A percentile compares a stretch with the other conserved stretches of the same genome.
phyloP scores from a whole-genome alignment of 148 eudicot species.

The Vaccinium darrowii region DNA sequence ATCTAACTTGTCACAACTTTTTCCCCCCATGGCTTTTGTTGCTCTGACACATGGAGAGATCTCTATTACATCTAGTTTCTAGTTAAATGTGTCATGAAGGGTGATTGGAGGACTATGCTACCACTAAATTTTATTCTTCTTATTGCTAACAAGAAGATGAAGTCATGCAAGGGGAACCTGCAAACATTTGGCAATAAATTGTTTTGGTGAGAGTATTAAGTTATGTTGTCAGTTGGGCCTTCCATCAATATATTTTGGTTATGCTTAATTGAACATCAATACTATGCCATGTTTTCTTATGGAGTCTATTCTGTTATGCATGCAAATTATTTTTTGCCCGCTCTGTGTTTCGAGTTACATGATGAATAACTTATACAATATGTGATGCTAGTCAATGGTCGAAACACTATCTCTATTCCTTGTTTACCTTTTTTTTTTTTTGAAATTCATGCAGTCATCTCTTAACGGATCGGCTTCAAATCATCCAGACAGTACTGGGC shows the following conservation, averaged over 20 bases:
- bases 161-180: neutral
- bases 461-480: constrained; percentile 57
- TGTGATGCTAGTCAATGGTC: neutral
- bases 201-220: neutral
- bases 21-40: neutral
- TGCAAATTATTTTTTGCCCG: neutral
- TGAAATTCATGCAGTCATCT: constrained; percentile 42
- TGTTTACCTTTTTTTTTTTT: neutral
- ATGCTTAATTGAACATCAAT: neutral
- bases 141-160: constrained; percentile 5
- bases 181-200: neutral
- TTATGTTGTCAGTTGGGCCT: neutral
- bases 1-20: neutral
- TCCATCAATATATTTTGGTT: neutral
- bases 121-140: neutral
- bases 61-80: neutral
- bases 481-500: constrained; percentile 53
- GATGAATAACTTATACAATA: neutral
- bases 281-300: neutral
- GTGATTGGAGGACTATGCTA: no score
- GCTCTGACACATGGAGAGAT: neutral
- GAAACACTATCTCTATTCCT: neutral
- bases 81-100: neutral
- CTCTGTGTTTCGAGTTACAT: neutral
- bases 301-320: neutral